Percentiles rank a stretch among this genome's conserved stretches.
Evolutionary conservation across 495 filamentous ascomycete genomes (phyloP).

Genomic region (Penicillium ochrochloron): DNA sequence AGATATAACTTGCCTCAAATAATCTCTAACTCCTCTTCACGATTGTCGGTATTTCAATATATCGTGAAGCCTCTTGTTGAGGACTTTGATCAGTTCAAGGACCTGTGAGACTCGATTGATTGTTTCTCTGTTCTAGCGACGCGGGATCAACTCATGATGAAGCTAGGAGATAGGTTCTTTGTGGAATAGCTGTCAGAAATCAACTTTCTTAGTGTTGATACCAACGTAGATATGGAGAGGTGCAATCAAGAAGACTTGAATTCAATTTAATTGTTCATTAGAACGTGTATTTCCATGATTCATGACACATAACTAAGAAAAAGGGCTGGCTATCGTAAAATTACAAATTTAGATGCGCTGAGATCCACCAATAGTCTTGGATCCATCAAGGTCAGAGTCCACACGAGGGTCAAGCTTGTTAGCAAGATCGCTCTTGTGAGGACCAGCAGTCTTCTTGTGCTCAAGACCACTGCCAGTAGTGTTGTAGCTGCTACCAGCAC

Average conservation of each 20-base stretch:
- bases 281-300: background rate
- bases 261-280: background rate
- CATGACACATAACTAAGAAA: conserved; percentile 18
- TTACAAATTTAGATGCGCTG: conserved; percentile 23
- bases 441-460: conserved; percentile 27
- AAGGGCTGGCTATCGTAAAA: conserved; percentile 4
- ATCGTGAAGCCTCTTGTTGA: too few relatives aligned
- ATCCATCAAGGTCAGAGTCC: conserved; percentile 31
- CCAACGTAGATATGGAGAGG: background rate
- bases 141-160: too few relatives aligned
- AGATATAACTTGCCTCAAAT: too few relatives aligned
- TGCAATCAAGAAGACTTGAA: background rate
- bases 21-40: too few relatives aligned
- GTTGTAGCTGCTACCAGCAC: conserved; percentile 33
- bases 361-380: conserved; percentile 25
- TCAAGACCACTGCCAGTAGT: conserved; percentile 21
- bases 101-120: too few relatives aligned
- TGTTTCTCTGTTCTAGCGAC: too few relatives aligned
- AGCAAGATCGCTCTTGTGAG: conserved; percentile 52
- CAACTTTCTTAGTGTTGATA: too few relatives aligned
- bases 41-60: too few relatives aligned
- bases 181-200: too few relatives aligned
- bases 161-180: too few relatives aligned
- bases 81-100: too few relatives aligned
- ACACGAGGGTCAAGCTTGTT: conserved; percentile 58